Evolutionary conservation across 352 stramenopile genomes (phyloP).

Genomic region (Saprolegnia diclina): DNA sequence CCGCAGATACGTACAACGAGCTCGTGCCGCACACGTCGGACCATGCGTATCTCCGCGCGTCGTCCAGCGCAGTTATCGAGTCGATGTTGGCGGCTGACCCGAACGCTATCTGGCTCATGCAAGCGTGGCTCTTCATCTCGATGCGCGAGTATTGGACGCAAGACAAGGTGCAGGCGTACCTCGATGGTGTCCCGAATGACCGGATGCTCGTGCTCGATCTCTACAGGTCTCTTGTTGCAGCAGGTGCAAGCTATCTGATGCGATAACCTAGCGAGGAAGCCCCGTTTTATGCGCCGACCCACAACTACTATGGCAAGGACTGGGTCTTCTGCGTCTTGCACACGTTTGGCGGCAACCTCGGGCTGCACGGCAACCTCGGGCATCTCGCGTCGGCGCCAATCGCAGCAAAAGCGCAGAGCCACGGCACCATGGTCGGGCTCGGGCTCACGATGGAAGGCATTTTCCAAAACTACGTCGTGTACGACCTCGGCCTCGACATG

Average conservation of each 20-base stretch:
- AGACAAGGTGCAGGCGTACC: slow-evolving; percentile 43
- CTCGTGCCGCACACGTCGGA: slow-evolving; percentile 72
- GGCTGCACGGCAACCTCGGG: slow-evolving; percentile 63
- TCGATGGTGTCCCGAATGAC: slow-evolving; percentile 48
- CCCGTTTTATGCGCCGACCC: slow-evolving; percentile 59
- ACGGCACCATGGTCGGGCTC: slow-evolving; percentile 65
- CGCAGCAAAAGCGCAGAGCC: slow-evolving; percentile 37
- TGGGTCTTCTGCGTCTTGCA: slow-evolving; percentile 83
- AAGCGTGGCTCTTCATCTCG: slow-evolving; percentile 65
- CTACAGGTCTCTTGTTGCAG: slow-evolving; percentile 35
- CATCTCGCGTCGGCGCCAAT: slow-evolving; percentile 50
- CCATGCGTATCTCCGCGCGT: slow-evolving; percentile 37
- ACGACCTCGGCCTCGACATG: slow-evolving; percentile 72
- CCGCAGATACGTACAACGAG: slow-evolving; percentile 82
- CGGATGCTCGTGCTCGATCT: slow-evolving; percentile 75
- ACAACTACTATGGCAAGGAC: slow-evolving; percentile 74
- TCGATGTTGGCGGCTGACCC: slow-evolving; percentile 65
- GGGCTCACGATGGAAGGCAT: slow-evolving; percentile 82
- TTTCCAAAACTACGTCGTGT: slow-evolving; percentile 83
- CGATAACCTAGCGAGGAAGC: slow-evolving; percentile 38
- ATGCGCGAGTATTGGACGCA: slow-evolving; percentile 66
- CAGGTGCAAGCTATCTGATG: slow-evolving; percentile 28
- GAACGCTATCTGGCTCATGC: slow-evolving; percentile 77
- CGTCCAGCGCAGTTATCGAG: slow-evolving; percentile 61
- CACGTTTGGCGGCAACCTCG: slow-evolving; percentile 76